These are phyloP conservation scores for Fusarium sp. DNA, from an alignment of 2,329 filamentous ascomycete genomes.

Conservation along the genomic window DNA sequence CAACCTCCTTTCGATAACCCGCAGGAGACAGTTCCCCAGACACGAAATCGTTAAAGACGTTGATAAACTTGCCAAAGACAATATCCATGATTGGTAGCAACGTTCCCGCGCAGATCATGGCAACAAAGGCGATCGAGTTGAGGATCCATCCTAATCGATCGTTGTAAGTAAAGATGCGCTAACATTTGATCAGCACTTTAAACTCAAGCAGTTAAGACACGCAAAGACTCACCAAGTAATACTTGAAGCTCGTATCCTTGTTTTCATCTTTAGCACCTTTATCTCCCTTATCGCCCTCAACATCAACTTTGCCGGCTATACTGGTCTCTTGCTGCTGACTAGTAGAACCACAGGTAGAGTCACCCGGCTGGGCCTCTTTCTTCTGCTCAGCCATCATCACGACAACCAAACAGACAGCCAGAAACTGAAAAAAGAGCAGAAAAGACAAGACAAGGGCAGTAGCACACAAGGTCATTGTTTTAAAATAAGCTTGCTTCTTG, in stretches of 20 bases:
- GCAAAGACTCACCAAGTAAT: constrained; percentile 37
- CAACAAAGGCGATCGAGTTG: constrained; percentile 51
- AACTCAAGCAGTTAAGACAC: neutral
- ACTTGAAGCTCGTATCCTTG: constrained; percentile 41
- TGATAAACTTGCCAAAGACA: constrained; percentile 66
- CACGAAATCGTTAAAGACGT: constrained; percentile 68
- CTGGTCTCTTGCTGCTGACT: constrained; percentile 4
- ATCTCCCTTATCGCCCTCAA: constrained; percentile 1
- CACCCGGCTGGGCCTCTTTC: constrained; percentile 2
- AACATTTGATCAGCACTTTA: neutral
- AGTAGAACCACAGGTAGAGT: neutral
- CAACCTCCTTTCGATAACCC: constrained; percentile 63
- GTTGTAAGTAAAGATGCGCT: constrained; percentile 56
- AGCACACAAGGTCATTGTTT: neutral
- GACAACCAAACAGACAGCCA: neutral
- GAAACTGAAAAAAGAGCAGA: neutral
- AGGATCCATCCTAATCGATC: constrained; percentile 52
- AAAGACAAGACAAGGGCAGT: neutral
- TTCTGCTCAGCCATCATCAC: constrained; percentile 14
- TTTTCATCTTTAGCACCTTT: constrained; percentile 12
- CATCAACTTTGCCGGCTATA: constrained; percentile 4
- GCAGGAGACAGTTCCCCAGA: constrained; percentile 55
- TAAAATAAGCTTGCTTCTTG: constrained; percentile 10
- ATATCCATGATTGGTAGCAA: constrained; percentile 68
- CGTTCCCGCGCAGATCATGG: constrained; percentile 53